These are phyloP conservation scores for Bacterosira constricta DNA, from an alignment of 108 stramenopile genomes.

Conservation along the genomic window DNA sequence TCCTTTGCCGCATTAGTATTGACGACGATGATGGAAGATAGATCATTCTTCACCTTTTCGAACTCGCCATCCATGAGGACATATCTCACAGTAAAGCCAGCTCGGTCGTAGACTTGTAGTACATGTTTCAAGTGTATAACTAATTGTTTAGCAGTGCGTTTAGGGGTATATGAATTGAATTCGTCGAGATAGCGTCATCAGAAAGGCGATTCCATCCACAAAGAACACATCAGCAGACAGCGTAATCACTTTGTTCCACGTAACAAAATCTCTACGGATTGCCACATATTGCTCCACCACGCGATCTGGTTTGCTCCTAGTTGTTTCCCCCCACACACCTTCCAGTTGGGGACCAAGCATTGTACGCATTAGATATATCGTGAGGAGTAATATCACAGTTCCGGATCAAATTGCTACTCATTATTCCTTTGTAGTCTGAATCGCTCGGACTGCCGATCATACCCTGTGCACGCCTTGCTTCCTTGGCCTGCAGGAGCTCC, in stretches of 20 bases:
- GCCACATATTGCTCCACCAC: constrained; percentile 10
- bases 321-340: constrained; percentile 32
- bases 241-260: constrained; percentile 17
- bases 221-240: not conserved
- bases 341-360: constrained; percentile 38
- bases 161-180: constrained; percentile 35
- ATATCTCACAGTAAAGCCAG: not conserved
- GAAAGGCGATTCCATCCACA: too few relatives aligned
- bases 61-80: not conserved
- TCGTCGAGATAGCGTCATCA: constrained; percentile 30
- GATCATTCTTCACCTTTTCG: not conserved
- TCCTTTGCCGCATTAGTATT: constrained; percentile 31
- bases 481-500: constrained; percentile 11
- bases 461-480: constrained; percentile 11
- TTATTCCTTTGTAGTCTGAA: constrained; percentile 11
- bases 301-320: not conserved
- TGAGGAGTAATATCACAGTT: constrained; percentile 21
- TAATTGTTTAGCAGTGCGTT: constrained; percentile 24
- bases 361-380: constrained; percentile 3
- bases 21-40: not conserved
- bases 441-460: constrained; percentile 28
- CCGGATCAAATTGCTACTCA: constrained; percentile 7
- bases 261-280: constrained; percentile 17
- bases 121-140: not conserved
- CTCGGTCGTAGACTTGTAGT: not conserved